Evolutionary conservation across 202 grass and related monocot species (phyloP).

Genomic region (Bolboschoenoplectus hybrid): DNA sequence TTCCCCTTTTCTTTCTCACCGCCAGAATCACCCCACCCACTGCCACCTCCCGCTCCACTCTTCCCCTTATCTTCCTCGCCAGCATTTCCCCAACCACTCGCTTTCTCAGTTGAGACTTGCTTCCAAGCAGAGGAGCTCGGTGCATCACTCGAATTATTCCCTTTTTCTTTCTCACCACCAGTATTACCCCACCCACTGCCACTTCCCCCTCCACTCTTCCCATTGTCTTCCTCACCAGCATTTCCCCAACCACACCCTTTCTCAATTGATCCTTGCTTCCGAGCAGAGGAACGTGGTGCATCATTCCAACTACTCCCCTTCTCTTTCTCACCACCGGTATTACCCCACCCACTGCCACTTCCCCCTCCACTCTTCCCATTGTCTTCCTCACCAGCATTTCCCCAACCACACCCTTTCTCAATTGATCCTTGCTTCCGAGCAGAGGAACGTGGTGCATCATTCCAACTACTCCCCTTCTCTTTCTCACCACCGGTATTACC

Average conservation of each 20-base stretch:
- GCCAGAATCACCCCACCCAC: slow-evolving; percentile 38
- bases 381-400: slow-evolving; percentile 6
- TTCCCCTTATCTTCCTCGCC: slow-evolving; percentile 18
- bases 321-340: slow-evolving; percentile 44
- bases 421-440: slow-evolving; percentile 38
- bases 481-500: slow-evolving; percentile 42
- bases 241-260: slow-evolving; percentile 29
- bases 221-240: slow-evolving; percentile 27
- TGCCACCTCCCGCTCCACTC: neutral
- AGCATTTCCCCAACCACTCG: slow-evolving; percentile 7
- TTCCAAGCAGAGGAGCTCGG: slow-evolving; percentile 43
- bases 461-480: slow-evolving; percentile 47
- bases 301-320: slow-evolving; percentile 48
- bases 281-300: slow-evolving; percentile 39
- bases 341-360: slow-evolving; percentile 4
- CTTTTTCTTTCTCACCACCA: slow-evolving; percentile 43
- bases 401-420: slow-evolving; percentile 38
- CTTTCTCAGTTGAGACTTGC: slow-evolving; percentile 41
- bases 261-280: slow-evolving; percentile 38
- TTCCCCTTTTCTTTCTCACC: slow-evolving; percentile 50
- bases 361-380: slow-evolving; percentile 24
- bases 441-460: slow-evolving; percentile 45
- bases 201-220: neutral
- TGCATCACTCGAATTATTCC: slow-evolving; percentile 45
- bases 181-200: slow-evolving; percentile 38